Conservation (phyloP, 1,284 basidiomycete genomes). For the Puccinia coronata region DNA sequence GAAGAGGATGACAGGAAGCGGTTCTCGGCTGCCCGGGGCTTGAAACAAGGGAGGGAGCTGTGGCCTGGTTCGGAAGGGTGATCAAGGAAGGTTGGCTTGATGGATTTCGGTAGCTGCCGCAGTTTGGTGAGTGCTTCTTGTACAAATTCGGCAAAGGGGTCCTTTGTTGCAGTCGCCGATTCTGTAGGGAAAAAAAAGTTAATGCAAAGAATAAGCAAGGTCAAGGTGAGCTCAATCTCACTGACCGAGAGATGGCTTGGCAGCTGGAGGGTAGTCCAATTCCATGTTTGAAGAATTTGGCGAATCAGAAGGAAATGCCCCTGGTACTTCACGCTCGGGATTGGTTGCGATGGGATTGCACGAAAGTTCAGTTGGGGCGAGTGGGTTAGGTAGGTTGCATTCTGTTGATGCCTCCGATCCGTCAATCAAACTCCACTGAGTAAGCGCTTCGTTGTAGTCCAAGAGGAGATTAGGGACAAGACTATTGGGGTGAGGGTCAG, state of each 20-base stretch:
- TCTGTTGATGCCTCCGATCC: neutral
- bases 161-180: neutral
- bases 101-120: neutral
- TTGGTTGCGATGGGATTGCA: too few species aligned
- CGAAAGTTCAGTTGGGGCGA: neutral
- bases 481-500: neutral
- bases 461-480: neutral
- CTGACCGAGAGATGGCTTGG: neutral
- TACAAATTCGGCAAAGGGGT: neutral
- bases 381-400: neutral
- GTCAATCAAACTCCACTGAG: neutral
- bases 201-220: too few species aligned
- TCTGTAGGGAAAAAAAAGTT: too few species aligned
- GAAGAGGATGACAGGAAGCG: too few species aligned
- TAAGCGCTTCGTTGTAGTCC: too few species aligned
- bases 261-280: neutral
- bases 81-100: neutral
- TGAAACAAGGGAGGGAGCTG: too few species aligned
- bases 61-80: too few species aligned
- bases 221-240: too few species aligned
- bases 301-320: neutral
- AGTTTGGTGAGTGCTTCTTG: neutral
- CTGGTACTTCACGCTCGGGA: neutral
- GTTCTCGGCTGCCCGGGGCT: too few species aligned
- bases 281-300: neutral